A percentile compares a stretch with the other conserved stretches of the same genome.
Conservation (phyloP, 1,284 basidiomycete genomes). For the Ustilago curta region DNA sequence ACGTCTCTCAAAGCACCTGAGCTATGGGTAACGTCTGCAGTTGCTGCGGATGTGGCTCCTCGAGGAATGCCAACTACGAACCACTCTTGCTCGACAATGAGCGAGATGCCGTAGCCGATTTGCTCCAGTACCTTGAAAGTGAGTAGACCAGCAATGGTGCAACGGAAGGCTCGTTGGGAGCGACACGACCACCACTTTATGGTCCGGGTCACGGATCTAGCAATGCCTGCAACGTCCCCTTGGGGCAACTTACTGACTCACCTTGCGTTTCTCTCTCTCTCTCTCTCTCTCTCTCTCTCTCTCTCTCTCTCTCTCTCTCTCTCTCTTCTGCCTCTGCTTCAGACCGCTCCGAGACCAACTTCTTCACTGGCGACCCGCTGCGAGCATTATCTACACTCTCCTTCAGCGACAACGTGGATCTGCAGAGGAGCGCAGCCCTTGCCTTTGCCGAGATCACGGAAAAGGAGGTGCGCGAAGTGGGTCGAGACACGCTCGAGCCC, state of each 20-base stretch:
- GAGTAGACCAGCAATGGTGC: conserved; percentile 38
- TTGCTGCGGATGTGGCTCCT: conserved; percentile 54
- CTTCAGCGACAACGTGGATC: conserved; percentile 98
- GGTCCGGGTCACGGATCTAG: background rate
- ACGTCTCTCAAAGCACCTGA: conserved; percentile 2
- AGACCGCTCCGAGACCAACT: conserved; percentile 70
- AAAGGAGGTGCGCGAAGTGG: conserved; percentile 97
- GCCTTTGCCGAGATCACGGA: conserved; percentile 99
- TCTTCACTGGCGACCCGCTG: conserved; percentile 77
- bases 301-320: background rate
- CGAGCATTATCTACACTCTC: conserved; percentile 94
- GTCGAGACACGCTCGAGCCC: conserved; percentile 96
- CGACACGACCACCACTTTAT: too few relatives aligned
- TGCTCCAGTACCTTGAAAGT: conserved; percentile 98
- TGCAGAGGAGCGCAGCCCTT: conserved; percentile 96
- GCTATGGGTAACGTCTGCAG: conserved; percentile 67
- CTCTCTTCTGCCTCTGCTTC: background rate
- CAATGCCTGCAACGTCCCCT: background rate
- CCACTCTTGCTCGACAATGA: conserved; percentile 96
- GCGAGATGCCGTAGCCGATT: conserved; percentile 96
- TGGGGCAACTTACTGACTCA: background rate
- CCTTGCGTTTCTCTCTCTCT: too few relatives aligned
- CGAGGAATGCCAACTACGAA: conserved; percentile 72
- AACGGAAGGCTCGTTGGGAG: background rate
- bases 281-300: too few relatives aligned